Evolutionary conservation across 108 stramenopile species (phyloP).

Genomic region (Hondaea fermentalgiana): DNA sequence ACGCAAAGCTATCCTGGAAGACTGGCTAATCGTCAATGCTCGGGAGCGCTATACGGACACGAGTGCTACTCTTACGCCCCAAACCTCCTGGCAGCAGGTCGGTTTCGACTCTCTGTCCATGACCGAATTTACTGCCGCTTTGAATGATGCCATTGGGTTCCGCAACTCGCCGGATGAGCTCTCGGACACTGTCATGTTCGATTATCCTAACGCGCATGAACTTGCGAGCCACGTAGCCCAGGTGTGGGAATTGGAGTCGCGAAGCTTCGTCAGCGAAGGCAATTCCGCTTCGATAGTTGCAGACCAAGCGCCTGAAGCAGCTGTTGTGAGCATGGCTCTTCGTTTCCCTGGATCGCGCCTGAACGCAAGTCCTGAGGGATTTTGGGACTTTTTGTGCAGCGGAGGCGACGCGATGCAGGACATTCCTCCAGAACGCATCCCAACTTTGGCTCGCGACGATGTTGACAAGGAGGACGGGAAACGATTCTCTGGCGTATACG

Average conservation of each 20-base stretch:
- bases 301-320: not conserved
- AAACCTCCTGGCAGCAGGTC: not conserved
- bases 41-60: not conserved
- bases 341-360: conserved; percentile 9
- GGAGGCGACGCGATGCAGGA: not conserved
- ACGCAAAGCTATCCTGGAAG: not conserved
- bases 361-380: not conserved
- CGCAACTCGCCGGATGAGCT: not conserved
- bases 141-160: not conserved
- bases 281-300: not conserved
- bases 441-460: not conserved
- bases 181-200: conserved; percentile 21
- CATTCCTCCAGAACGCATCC: not conserved
- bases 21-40: not conserved
- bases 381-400: not conserved
- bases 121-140: not conserved
- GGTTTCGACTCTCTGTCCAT: conserved; percentile 29
- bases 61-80: not conserved
- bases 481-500: not conserved
- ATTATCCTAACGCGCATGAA: conserved; percentile 12
- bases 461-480: not conserved
- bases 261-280: not conserved
- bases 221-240: not conserved
- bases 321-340: conserved; percentile 5
- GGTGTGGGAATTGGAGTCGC: not conserved